Evolutionary conservation across 2,329 filamentous ascomycete species (phyloP).

Genomic region (Lachnellula occidentalis): DNA sequence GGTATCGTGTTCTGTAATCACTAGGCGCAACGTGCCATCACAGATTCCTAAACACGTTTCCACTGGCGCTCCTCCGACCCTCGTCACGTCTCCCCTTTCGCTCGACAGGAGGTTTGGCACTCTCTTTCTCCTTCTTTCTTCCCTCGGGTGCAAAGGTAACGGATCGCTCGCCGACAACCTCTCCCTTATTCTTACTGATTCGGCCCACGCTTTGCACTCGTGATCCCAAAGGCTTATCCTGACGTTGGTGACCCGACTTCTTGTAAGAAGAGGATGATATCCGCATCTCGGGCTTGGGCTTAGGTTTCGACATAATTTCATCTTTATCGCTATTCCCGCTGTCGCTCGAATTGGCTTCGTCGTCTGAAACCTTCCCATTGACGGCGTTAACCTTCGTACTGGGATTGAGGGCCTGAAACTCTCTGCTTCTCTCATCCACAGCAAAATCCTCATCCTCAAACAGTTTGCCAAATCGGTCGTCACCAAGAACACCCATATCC

Average conservation of each 20-base stretch:
- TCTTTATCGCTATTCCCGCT: constrained; percentile 42
- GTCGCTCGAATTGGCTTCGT: constrained; percentile 35
- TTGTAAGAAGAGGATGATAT: constrained; percentile 65
- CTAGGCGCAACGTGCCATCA: constrained; percentile 29
- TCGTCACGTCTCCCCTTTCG: constrained; percentile 29
- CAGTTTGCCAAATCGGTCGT: constrained; percentile 79
- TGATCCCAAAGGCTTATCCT: constrained; percentile 52
- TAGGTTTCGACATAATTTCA: constrained; percentile 32
- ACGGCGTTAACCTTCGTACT: constrained; percentile 53
- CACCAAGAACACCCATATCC: constrained; percentile 65
- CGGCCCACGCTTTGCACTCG: constrained; percentile 47
- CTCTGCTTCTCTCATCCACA: constrained; percentile 82
- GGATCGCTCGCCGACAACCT: constrained; percentile 57
- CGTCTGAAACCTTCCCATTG: constrained; percentile 34
- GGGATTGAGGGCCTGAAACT: constrained; percentile 86
- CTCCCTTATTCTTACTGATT: constrained; percentile 40
- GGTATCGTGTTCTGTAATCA: not conserved
- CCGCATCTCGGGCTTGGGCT: constrained; percentile 47
- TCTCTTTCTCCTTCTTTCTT: constrained; percentile 44
- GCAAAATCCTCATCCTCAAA: constrained; percentile 92
- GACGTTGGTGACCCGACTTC: constrained; percentile 47
- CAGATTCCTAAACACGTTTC: constrained; percentile 67
- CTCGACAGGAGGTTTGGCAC: constrained; percentile 11
- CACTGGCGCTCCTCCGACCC: constrained; percentile 64
- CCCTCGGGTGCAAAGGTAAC: constrained; percentile 67